A percentile compares a stretch with the other conserved stretches of the same genome.
Evolutionary conservation across 768 basidiomycete species (phyloP).

Genomic region (Russula brevipes): DNA sequence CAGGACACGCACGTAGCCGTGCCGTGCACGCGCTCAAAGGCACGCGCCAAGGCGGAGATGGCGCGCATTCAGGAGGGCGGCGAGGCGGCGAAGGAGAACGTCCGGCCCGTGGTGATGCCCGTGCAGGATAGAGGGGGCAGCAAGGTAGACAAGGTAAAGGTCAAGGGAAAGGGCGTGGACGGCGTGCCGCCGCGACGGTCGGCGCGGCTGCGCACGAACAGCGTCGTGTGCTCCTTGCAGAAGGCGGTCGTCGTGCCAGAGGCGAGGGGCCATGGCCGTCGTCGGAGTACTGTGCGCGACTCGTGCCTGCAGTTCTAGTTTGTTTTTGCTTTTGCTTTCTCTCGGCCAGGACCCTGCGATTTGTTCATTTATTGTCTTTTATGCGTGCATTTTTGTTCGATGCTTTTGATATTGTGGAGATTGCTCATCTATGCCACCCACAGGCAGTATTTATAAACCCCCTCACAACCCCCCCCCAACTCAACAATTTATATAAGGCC

Average conservation of each 20-base stretch:
- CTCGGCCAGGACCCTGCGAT: not conserved
- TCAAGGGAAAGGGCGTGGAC: conserved; percentile 3
- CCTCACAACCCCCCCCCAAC: not conserved
- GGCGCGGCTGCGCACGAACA: conserved; percentile 16
- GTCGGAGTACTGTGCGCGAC: conserved; percentile 4
- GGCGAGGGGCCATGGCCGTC: conserved; percentile 1
- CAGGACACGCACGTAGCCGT: conserved; percentile 24
- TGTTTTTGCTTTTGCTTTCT: not conserved
- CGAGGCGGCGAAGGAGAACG: conserved; percentile 24
- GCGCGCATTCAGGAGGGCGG: conserved; percentile 5
- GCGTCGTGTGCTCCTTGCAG: not conserved
- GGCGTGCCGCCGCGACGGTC: conserved; percentile 18
- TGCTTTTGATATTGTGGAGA: conserved; percentile 11
- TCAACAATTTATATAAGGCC: conserved; percentile 3
- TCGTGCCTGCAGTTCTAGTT: conserved; percentile 13
- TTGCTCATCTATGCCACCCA: conserved; percentile 16
- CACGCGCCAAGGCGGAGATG: conserved; percentile 8
- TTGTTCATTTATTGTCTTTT: conserved; percentile 3
- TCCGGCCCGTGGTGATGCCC: conserved; percentile 7
- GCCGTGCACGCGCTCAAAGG: conserved; percentile 13
- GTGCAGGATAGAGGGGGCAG: not conserved
- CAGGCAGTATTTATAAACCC: conserved; percentile 16
- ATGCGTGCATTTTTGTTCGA: conserved; percentile 2
- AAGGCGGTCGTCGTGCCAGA: not conserved
- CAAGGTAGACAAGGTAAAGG: no score